Evolutionary conservation across 108 stramenopile genomes (phyloP), one percentile per base, ranked within the genome.

Genomic region (Fragilaria crotonensis): DNA sequence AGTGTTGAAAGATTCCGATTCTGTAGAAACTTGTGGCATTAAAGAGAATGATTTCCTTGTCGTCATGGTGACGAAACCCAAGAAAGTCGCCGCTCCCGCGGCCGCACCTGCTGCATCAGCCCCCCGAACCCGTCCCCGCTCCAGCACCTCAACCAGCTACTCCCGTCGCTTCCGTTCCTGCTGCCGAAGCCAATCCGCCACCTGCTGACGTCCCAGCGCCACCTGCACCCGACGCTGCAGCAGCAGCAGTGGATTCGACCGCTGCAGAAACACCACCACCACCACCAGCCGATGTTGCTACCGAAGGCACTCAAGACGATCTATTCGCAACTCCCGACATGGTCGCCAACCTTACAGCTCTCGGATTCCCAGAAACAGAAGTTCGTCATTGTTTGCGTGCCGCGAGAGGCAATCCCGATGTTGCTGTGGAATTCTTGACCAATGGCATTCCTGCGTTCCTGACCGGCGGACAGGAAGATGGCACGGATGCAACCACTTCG

Each of bases 341-440:
- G 23, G 64, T 94, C n/a, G 54, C 59, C 49, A 84, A 87, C 58
- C 70, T 94, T n/a, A 86, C 74, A 25, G 80, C 66, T 20, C 79
- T 94, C 76, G 92, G 92, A 25, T 94, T 94, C 54, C 85, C 85
- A 25, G 88, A 94, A 51, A 66, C 84, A 19, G 86, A 90, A 65
- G 80, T 83, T 31, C 63, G 73, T 19, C 94, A 90, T 5, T 96
- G 96, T 52, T 71, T 99, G n/a, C 68, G 87, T 27, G 98, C 98
- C 28, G 90, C 96, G 4, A 82, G 82, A 54, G 95, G 95, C 25
- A 97, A 99, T 65, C 80, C 90, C 26, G 93, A 95, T 63, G 66
- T 97, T 27, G 98, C 98, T 32, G 92, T 96, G 2, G 96, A 99
- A 56, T 99, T 95, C 66, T 71, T 99, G 27, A 95, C 96, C 67